Evolutionary conservation across 345 rosid genomes (phyloP), one percentile per base, ranked within the genome.

Genomic region (Toxicodendron radicans): DNA sequence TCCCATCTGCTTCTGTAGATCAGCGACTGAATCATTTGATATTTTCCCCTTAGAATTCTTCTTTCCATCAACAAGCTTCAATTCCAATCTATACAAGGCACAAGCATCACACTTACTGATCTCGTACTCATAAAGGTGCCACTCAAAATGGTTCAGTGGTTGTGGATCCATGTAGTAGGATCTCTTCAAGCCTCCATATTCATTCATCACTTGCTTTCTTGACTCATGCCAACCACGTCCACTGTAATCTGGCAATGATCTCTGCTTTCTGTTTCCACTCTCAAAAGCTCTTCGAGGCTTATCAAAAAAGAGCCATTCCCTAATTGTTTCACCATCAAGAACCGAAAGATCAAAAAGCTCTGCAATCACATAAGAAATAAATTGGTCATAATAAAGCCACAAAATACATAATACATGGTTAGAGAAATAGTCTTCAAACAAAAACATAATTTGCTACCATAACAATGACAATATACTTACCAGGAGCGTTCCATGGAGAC

Each of bases 191-290:
- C 97, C 99, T 27, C 90, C 91, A 75, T 80, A 89, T 77, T 95
- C 99, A 75, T 81, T 89, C 99, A 95, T 93, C 80, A 93, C 87
- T 85, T 93, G 98, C 81, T 95, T 91, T 80, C 98, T 87, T 13
- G 99, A 95, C 85, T 96, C 99, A 57, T 95, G 99, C 98, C 98
- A 95, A 32, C 99, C 99, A 45, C 99, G 95, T 3, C 98, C 98
- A 17, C 87, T 85, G 83, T 95, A 93, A 78, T 95, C 98, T n/a
- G 99, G 98, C 77, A 91, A 77, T 63, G 99, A 93, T 75, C 99
- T 90, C 81, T 95, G 98, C 92, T 95, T 95, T 78, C 99, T 89
- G 81, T 91, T 93, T 73, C 98, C 97, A 62, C 97, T 91, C 80
- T 95, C 97, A 76, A 93, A 93, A 3, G 99, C 99, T 80, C 98